Percentiles rank a stretch among this genome's conserved stretches.
Conservation (phyloP, 1,139 yeast genomes). For the Kodamaea suecica region DNA sequence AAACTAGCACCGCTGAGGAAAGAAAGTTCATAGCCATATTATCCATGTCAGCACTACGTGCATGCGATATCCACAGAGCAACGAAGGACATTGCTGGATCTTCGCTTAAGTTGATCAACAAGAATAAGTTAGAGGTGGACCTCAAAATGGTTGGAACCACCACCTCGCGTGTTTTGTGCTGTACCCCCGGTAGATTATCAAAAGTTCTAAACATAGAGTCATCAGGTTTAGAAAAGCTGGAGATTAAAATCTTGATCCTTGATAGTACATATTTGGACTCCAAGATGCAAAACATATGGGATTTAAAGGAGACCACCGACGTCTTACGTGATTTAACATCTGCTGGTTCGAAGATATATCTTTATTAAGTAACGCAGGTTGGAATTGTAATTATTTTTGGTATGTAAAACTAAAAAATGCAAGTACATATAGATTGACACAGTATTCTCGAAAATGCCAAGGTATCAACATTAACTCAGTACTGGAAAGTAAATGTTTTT, state of each 20-base stretch:
- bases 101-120: constrained; percentile 62
- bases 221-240: constrained; percentile 39
- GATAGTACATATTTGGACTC: constrained; percentile 64
- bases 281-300: constrained; percentile 65
- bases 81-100: constrained; percentile 53
- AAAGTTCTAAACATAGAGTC: constrained; percentile 45
- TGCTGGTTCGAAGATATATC: constrained; percentile 46
- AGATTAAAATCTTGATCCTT: constrained; percentile 55
- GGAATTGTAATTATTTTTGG: too few species aligned
- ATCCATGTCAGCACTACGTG: constrained; percentile 68
- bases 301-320: constrained; percentile 45
- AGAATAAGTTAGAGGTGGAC: constrained; percentile 62
- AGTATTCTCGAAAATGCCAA: too few species aligned
- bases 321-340: constrained; percentile 41
- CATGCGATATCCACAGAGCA: constrained; percentile 68
- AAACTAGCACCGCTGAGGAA: constrained; percentile 18
- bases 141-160: constrained; percentile 49
- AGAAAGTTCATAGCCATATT: constrained; percentile 54
- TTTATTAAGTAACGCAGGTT: constrained; percentile 41
- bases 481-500: constrained; percentile 35
- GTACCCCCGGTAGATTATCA: constrained; percentile 62
- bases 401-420: too few species aligned
- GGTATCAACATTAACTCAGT: constrained; percentile 3
- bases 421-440: too few species aligned
- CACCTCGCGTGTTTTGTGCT: constrained; percentile 52